Evolutionary conservation across 495 filamentous ascomycete species (phyloP).

Genomic region (Friedmanniomyces endolithicus): DNA sequence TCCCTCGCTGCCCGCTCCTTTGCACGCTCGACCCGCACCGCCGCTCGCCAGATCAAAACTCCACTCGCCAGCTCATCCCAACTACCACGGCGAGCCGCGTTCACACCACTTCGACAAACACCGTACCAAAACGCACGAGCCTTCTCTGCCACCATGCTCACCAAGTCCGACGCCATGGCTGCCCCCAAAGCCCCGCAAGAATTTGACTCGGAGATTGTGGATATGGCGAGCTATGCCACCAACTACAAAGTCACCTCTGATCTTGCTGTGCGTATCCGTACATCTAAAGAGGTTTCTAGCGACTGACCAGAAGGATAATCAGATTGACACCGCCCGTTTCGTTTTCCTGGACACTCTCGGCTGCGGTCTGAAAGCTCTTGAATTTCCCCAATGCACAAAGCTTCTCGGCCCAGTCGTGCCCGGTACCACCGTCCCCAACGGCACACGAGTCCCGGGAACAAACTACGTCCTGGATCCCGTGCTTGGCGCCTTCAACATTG

Average conservation of each 20-base stretch:
- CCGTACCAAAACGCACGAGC: conserved; percentile 1
- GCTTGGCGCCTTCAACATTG: conserved; percentile 96
- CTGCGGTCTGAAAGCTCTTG: conserved; percentile 87
- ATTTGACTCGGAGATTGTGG: conserved; percentile 83
- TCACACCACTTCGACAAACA: background rate
- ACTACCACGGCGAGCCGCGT: background rate
- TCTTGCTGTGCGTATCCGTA: conserved; percentile 46
- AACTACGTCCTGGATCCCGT: conserved; percentile 90
- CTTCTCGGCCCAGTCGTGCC: conserved; percentile 87
- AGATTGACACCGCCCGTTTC: conserved; percentile 69
- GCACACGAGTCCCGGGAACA: conserved; percentile 82
- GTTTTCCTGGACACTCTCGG: conserved; percentile 79
- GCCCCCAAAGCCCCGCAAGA: conserved; percentile 40
- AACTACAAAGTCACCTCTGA: conserved; percentile 82
- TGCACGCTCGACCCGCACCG: conserved; percentile 4
- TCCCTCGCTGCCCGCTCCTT: conserved; percentile 14
- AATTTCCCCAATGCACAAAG: conserved; percentile 91
- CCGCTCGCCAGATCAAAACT: conserved; percentile 5
- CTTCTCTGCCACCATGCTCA: conserved; percentile 14
- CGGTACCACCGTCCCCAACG: conserved; percentile 86
- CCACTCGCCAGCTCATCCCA: conserved; percentile 9
- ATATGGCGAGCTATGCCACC: conserved; percentile 89
- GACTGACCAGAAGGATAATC: too few species aligned
- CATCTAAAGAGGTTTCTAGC: background rate
- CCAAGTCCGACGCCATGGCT: conserved; percentile 22